Evolutionary conservation across 805 yeast genomes (phyloP), one percentile per base, ranked within the genome.

Genomic region (Myxozyma lipomycoides): DNA sequence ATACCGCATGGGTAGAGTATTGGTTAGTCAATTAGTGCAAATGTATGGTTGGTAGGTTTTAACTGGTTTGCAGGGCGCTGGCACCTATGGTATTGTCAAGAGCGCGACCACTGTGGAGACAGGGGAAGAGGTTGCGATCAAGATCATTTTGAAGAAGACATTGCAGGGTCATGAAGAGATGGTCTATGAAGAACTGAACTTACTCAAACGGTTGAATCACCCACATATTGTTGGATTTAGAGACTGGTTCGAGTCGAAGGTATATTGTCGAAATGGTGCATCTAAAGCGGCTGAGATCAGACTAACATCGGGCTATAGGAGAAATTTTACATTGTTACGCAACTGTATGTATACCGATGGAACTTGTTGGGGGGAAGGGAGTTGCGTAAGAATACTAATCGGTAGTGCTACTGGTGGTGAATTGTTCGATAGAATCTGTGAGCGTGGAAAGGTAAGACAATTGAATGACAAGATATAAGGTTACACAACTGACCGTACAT

Each of bases 61-160:
- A n/a, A n/a, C n/a, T n/a, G n/a, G n/a, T n/a, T n/a, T 10, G 25
- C 35, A 54, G 10, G 98, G 98, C 7, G 97, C 97, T 0, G 98
- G 98, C 3, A 80, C 95, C 0, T 93, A 88, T 68, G 98, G 98
- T 36, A 83, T 91, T 1, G 98, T 91, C 2, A 76, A 95, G 60
- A 77, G 78, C 56, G 98, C 96, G 1, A 72, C 78, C 35, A 64
- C 68, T 46, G 62, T 70, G 30, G 65, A 69, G 7, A 77, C 78
- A 1, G 68, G 70, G 38, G 88, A 87, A 61, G 81, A 84, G 51
- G 95, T 89, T 15, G 98, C 98, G 0, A 78, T 91, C 57, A 91
- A 91, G 71, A 88, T 91, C 62, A 83, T 91, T 34, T 69, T 89
- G 62, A 89, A 89, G 69, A 86, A 88, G 64, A 86, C 91, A 15